phyloP scores from a whole-genome alignment of 2,329 filamentous ascomycete genomes.

The Lasiodiplodia theobromae region DNA sequence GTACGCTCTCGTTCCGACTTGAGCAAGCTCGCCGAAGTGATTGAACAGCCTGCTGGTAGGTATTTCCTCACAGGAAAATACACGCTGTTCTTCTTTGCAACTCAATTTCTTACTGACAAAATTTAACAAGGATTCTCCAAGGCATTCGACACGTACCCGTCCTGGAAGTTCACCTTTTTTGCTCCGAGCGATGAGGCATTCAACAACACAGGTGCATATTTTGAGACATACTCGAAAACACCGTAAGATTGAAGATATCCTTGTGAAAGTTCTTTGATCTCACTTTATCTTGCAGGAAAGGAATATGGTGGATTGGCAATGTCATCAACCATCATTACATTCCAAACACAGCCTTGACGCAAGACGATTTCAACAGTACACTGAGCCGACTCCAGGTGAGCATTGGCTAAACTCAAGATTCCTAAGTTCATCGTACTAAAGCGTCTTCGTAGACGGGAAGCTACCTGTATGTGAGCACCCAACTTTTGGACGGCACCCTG shows the following conservation, averaged over 20 bases:
- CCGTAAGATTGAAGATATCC: background rate
- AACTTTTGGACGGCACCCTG: slow-evolving; percentile 2
- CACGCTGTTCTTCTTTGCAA: background rate
- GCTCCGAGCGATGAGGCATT: slow-evolving; percentile 2
- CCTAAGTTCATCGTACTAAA: background rate
- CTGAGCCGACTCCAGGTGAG: slow-evolving; percentile 4
- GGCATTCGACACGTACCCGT: background rate
- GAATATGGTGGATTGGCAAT: slow-evolving; percentile 29
- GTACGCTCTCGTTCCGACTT: background rate
- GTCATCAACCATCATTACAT: slow-evolving; percentile 27
- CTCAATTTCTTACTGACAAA: no score
- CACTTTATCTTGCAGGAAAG: background rate
- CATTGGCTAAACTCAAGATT: background rate
- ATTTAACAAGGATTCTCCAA: background rate
- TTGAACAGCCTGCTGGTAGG: background rate
- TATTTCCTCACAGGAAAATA: no score
- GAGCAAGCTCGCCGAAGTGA: background rate
- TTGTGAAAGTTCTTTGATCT: background rate
- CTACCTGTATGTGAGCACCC: slow-evolving; percentile 22
- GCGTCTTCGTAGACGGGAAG: slow-evolving; percentile 9
- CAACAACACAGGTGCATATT: slow-evolving; percentile 2
- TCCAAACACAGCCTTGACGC: slow-evolving; percentile 4
- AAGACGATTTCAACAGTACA: slow-evolving; percentile 11
- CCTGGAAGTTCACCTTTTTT: slow-evolving; percentile 12
- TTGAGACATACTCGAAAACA: background rate